Conservation (phyloP, 1,139 yeast genomes). For the Hansenula sp. region DNA sequence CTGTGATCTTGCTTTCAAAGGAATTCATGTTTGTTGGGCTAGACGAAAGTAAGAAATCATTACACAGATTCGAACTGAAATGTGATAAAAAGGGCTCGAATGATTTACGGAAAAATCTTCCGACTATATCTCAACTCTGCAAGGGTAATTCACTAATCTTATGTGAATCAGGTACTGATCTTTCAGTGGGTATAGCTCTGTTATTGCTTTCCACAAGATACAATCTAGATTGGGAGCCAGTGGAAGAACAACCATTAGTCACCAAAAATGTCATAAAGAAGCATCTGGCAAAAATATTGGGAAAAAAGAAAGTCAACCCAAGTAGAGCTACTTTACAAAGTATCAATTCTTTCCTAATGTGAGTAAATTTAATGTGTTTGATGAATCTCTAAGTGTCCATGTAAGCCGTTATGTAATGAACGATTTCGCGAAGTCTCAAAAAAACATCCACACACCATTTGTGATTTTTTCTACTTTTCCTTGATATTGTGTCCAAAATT, state of each 20-base stretch:
- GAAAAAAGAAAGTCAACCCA: constrained; percentile 55
- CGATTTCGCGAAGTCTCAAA: too few relatives aligned
- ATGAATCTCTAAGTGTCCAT: too few relatives aligned
- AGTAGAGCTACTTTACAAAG: constrained; percentile 74
- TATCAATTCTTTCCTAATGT: constrained; percentile 46
- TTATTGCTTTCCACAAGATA: constrained; percentile 46
- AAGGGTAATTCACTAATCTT: constrained; percentile 36
- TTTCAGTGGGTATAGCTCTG: constrained; percentile 59
- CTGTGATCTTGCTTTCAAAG: constrained; percentile 12
- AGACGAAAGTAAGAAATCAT: constrained; percentile 2
- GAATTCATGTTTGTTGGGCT: neutral
- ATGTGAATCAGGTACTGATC: constrained; percentile 65
- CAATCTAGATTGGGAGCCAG: constrained; percentile 36
- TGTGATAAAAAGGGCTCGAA: constrained; percentile 64
- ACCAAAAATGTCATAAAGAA: constrained; percentile 53
- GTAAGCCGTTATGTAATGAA: too few relatives aligned
- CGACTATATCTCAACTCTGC: constrained; percentile 28
- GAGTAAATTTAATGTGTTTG: constrained; percentile 9
- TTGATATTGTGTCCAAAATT: too few relatives aligned
- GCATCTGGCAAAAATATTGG: constrained; percentile 49
- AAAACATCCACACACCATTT: too few relatives aligned
- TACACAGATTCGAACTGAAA: constrained; percentile 26
- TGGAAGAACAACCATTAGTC: constrained; percentile 23
- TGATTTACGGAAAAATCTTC: constrained; percentile 41
- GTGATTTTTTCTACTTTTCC: too few relatives aligned